A percentile compares a stretch with the other conserved stretches of the same genome.
Conservation (phyloP, 73 alveolate species). For the Paramecium bursaria region DNA sequence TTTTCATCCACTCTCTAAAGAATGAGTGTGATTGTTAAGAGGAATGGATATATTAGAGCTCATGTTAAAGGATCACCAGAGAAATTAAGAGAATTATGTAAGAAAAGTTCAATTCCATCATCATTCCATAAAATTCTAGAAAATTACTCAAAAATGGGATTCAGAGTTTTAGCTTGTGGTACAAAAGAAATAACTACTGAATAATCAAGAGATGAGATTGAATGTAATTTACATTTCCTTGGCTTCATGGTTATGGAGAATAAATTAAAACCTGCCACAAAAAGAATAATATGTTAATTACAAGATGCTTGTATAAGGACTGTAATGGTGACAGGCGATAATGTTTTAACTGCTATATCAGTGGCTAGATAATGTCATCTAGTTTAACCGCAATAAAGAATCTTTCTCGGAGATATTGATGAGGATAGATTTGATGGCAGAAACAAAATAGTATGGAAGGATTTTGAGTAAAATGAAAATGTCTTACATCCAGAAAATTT, state of each 20-base stretch:
- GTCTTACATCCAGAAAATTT: conserved; percentile 62
- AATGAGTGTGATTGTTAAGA: conserved; percentile 89
- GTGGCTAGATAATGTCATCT: conserved; percentile 93
- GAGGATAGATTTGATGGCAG: conserved; percentile 69
- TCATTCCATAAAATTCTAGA: conserved; percentile 84
- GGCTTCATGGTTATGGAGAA: conserved; percentile 93
- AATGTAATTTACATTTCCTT: conserved; percentile 83
- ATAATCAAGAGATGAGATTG: conserved; percentile 82
- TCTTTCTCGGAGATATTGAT: conserved; percentile 87
- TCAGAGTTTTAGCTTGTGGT: conserved; percentile 93
- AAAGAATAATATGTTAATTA: conserved; percentile 76
- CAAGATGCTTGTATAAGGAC: conserved; percentile 86
- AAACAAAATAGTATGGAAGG: conserved; percentile 64
- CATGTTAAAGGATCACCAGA: conserved; percentile 98
- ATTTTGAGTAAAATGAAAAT: conserved; percentile 67
- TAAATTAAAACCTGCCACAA: conserved; percentile 88
- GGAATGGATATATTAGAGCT: conserved; percentile 63
- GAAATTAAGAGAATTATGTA: conserved; percentile 87
- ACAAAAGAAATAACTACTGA: conserved; percentile 81
- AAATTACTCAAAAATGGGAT: conserved; percentile 91
- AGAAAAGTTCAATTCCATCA: conserved; percentile 80
- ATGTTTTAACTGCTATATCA: conserved; percentile 93
- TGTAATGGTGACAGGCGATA: conserved; percentile 99
- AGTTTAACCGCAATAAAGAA: conserved; percentile 77
- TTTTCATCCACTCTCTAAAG: conserved; percentile 91